Evolutionary conservation across 2,329 filamentous ascomycete species (phyloP).

Genomic region (Coniochaeta sp.): DNA sequence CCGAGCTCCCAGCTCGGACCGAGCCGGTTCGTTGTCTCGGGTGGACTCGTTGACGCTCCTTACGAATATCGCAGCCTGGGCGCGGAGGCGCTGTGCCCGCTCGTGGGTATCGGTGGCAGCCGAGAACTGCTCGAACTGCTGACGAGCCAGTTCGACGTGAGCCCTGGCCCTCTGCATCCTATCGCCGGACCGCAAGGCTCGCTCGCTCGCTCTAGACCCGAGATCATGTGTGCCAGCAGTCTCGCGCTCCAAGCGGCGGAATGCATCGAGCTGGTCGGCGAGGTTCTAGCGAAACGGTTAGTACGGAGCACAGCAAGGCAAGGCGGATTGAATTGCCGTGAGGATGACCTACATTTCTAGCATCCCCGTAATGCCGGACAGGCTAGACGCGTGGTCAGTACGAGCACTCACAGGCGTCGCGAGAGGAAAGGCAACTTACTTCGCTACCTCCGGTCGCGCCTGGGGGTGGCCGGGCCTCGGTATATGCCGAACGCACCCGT

Average conservation of each 20-base stretch:
- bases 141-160: not conserved
- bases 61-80: not conserved
- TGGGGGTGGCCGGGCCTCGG: too few relatives aligned
- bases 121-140: not conserved
- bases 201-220: not conserved
- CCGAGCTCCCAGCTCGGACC: not conserved
- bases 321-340: not conserved
- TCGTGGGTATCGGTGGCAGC: not conserved
- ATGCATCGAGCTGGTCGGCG: not conserved
- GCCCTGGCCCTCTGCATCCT: not conserved
- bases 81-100: not conserved
- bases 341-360: not conserved
- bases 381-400: not conserved
- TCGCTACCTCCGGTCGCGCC: not conserved
- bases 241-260: not conserved
- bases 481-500: not conserved
- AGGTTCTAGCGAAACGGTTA: not conserved
- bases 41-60: not conserved
- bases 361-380: not conserved
- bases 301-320: not conserved
- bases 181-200: not conserved
- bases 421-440: not conserved
- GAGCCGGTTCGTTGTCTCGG: not conserved
- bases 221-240: not conserved
- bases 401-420: not conserved